These are phyloP conservation scores for Pulveroboletus ravenelii DNA, from an alignment of 768 basidiomycete genomes.

Conservation along the genomic window DNA sequence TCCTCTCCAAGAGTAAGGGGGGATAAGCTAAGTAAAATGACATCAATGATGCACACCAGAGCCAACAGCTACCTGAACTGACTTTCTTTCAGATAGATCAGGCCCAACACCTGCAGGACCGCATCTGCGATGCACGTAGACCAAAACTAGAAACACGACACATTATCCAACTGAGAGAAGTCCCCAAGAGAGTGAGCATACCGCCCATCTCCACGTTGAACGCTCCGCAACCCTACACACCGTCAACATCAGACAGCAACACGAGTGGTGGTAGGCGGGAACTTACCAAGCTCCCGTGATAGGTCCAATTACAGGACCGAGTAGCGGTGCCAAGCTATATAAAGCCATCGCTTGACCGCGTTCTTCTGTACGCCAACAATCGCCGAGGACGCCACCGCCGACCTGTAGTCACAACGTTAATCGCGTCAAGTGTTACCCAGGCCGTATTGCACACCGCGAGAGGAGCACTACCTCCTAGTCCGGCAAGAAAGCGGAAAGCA, in stretches of 20 bases:
- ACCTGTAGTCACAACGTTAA: conserved; percentile 30
- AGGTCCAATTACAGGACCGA: conserved; percentile 66
- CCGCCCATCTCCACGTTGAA: conserved; percentile 72
- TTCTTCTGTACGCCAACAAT: conserved; percentile 56
- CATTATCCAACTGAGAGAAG: background rate
- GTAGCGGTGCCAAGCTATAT: conserved; percentile 59
- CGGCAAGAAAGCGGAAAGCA: conserved; percentile 64
- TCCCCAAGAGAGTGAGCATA: conserved; percentile 26
- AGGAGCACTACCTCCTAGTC: conserved; percentile 70
- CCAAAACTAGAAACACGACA: conserved; percentile 48
- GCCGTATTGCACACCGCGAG: conserved; percentile 36
- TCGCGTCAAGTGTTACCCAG: background rate
- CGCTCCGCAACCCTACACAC: conserved; percentile 46
- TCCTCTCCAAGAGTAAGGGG: conserved; percentile 40
- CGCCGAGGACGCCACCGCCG: conserved; percentile 63
- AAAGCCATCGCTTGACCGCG: conserved; percentile 61
- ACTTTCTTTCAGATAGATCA: conserved; percentile 64
- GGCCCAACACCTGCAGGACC: conserved; percentile 48
- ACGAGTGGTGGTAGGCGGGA: background rate
- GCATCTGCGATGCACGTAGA: conserved; percentile 57
- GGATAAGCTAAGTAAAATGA: conserved; percentile 21
- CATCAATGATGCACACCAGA: conserved; percentile 12
- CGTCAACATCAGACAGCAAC: background rate
- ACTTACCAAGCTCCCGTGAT: conserved; percentile 55
- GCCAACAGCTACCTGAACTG: conserved; percentile 14